phyloP scores from a whole-genome alignment of 495 filamentous ascomycete species.

The Hypoxylon trugodes region DNA sequence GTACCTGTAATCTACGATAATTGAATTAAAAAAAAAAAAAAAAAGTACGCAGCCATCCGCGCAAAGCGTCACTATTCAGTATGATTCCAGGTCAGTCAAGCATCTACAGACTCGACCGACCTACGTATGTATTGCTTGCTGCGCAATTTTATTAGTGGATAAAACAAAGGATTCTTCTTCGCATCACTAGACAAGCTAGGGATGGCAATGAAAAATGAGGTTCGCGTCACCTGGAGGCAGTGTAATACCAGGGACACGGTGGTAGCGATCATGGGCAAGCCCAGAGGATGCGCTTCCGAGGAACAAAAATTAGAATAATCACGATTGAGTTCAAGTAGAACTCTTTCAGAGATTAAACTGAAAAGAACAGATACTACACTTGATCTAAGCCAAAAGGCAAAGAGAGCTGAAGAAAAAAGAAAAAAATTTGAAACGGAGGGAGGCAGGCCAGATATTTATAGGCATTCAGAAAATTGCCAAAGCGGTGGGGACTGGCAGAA shows the following conservation, averaged over 20 bases:
- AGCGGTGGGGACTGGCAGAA: conserved; percentile 22
- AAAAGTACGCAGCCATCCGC: too few relatives aligned
- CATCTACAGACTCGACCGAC: background rate
- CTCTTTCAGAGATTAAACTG: conserved; percentile 86
- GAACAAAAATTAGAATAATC: conserved; percentile 86
- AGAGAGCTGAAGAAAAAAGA: conserved; percentile 57
- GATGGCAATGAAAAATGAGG: conserved; percentile 61
- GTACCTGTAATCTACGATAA: too few relatives aligned
- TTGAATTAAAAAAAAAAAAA: too few relatives aligned
- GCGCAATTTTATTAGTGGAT: background rate
- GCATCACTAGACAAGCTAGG: conserved; percentile 63
- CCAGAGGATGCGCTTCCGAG: conserved; percentile 68
- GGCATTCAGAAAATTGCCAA: too few relatives aligned
- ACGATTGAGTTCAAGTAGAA: conserved; percentile 74
- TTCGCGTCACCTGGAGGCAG: conserved; percentile 87
- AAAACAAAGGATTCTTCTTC: too few relatives aligned
- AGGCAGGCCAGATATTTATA: conserved; percentile 41
- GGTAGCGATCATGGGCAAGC: conserved; percentile 79
- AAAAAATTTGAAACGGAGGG: conserved; percentile 31
- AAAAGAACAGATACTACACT: conserved; percentile 99
- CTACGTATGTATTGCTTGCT: background rate
- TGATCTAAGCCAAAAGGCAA: conserved; percentile 92
- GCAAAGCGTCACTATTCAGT: too few relatives aligned
- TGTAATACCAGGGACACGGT: conserved; percentile 91
- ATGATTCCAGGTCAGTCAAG: too few relatives aligned